A percentile compares a stretch with the other conserved stretches of the same genome.
Conservation (phyloP, 73 alveolate species). For the Loxodes magnus region DNA sequence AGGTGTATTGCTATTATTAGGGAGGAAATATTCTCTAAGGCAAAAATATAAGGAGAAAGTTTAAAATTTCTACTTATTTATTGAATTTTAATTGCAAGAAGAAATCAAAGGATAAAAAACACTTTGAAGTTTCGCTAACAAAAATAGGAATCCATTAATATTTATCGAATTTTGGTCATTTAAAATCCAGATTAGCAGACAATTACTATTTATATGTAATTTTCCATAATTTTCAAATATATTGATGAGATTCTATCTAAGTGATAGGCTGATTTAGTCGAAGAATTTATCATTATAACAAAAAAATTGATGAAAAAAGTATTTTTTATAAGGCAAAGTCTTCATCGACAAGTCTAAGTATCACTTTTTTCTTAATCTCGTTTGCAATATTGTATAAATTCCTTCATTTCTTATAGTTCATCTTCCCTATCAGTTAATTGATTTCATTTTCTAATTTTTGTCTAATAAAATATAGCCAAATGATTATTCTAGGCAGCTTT, state of each 20-base stretch:
- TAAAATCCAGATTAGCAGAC: conserved; percentile 35
- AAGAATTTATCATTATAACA: conserved; percentile 22
- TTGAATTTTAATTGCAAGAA: conserved; percentile 6
- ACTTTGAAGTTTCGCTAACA: neutral
- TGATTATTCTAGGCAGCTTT: no score
- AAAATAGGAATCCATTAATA: neutral
- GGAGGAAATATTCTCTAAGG: conserved; percentile 26
- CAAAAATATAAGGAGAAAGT: conserved; percentile 18
- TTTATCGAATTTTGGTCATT: conserved; percentile 36
- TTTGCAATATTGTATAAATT: conserved; percentile 37
- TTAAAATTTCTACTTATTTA: conserved; percentile 19
- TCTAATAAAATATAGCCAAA: no score
- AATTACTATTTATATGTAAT: conserved; percentile 34
- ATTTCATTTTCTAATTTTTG: no score
- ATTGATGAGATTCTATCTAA: conserved; percentile 25
- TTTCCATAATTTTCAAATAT: conserved; percentile 39
- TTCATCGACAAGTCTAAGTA: conserved; percentile 23
- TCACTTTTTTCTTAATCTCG: conserved; percentile 42
- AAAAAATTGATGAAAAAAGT: conserved; percentile 13
- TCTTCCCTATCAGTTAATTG: no score
- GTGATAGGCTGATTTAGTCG: conserved; percentile 22
- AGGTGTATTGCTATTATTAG: conserved; percentile 28
- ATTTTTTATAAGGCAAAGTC: conserved; percentile 31
- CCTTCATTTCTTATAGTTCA: no score
- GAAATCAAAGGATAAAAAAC: conserved; percentile 29